Conservation (phyloP, 73 alveolate species). For the Uronychia binucleata region DNA sequence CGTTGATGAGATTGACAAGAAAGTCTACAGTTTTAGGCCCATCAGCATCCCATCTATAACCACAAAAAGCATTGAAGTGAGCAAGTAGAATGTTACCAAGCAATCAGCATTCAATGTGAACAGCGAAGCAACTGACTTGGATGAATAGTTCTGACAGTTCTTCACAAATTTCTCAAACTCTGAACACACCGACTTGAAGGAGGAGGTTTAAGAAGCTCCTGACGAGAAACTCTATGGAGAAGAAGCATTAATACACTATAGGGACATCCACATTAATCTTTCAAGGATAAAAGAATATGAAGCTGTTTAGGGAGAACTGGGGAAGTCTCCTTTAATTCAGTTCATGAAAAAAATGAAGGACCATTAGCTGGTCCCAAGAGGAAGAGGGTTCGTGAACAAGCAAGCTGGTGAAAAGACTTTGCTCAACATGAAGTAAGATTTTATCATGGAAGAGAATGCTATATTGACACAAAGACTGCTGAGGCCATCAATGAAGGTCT, state of each 20-base stretch:
- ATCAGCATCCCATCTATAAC: no score
- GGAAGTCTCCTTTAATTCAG: conserved; percentile 14
- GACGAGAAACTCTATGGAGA: conserved; percentile 5
- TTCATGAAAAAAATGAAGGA: conserved; percentile 13
- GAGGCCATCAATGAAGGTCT: conserved; percentile 35
- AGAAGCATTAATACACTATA: conserved; percentile 17
- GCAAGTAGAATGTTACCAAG: no score
- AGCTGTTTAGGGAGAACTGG: conserved; percentile 5
- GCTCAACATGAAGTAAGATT: conserved; percentile 14
- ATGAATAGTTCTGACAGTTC: no score
- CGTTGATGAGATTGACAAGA: no score
- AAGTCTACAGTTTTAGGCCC: no score
- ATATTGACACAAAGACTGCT: no score
- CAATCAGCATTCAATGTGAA: no score
- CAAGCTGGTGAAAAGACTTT: conserved; percentile 8
- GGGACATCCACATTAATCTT: neutral
- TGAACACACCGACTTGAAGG: no score
- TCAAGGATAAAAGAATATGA: conserved; percentile 11
- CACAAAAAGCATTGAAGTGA: no score
- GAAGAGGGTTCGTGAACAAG: conserved; percentile 32
- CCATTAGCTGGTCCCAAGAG: conserved; percentile 21
- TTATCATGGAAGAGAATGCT: conserved; percentile 19
- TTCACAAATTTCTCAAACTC: no score
- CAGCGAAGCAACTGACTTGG: no score
- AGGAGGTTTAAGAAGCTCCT: no score